Evolutionary conservation across 306 rosid species (phyloP).

Genomic region (Begonia fuchsioides): DNA sequence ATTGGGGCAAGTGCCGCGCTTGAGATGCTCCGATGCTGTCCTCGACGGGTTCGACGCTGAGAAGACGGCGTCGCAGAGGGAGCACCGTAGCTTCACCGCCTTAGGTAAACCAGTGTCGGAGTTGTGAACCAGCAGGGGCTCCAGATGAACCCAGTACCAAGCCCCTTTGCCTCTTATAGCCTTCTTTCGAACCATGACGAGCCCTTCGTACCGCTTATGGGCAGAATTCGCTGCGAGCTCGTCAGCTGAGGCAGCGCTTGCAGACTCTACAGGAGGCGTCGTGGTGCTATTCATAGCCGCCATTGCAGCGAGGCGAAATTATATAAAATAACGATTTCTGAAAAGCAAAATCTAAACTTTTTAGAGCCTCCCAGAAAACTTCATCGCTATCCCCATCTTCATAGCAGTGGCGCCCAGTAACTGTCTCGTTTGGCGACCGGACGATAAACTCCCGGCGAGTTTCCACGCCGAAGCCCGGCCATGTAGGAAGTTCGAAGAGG

Average conservation of each 20-base stretch:
- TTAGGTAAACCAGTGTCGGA: slow-evolving; percentile 66
- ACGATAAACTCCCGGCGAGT: slow-evolving; percentile 29
- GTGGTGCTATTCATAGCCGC: slow-evolving; percentile 39
- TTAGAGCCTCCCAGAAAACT: background rate
- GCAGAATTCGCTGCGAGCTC: slow-evolving; percentile 56
- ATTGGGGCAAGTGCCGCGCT: slow-evolving; percentile 93
- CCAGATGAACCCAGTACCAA: slow-evolving; percentile 91
- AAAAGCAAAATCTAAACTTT: background rate
- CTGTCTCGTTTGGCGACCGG: slow-evolving; percentile 8
- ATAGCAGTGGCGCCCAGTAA: slow-evolving; percentile 1
- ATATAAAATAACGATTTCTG: background rate
- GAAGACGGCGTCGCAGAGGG: slow-evolving; percentile 78
- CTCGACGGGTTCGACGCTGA: slow-evolving; percentile 92
- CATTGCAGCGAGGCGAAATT: slow-evolving; percentile 24
- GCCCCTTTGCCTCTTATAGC: slow-evolving; percentile 95
- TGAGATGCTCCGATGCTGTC: slow-evolving; percentile 88
- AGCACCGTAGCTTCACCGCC: slow-evolving; percentile 84
- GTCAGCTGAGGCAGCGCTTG: slow-evolving; percentile 19
- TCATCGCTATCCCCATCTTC: no score
- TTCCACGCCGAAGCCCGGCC: slow-evolving; percentile 44
- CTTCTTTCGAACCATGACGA: slow-evolving; percentile 65
- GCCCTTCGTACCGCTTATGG: slow-evolving; percentile 70
- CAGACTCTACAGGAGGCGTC: slow-evolving; percentile 14
- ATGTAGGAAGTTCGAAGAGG: slow-evolving; percentile 4
- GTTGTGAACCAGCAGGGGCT: slow-evolving; percentile 56